A percentile compares a stretch with the other conserved stretches of the same genome.
Evolutionary conservation across 129 eudicot species (phyloP).

Genomic region (Dittrichia graveolens): DNA sequence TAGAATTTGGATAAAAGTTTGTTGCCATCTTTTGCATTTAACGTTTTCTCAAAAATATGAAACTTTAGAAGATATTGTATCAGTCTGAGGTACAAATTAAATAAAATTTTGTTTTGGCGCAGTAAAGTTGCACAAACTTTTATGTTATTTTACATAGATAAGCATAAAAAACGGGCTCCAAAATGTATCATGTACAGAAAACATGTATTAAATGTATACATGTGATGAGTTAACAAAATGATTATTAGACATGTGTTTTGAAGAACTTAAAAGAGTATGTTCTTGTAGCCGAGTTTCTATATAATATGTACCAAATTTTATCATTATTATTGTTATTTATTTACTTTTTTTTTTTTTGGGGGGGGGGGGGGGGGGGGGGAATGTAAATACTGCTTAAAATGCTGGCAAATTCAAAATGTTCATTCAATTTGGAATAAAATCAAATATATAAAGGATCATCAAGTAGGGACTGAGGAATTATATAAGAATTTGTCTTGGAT

Average conservation of each 20-base stretch:
- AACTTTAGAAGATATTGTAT: neutral
- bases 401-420: neutral
- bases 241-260: neutral
- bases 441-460: neutral
- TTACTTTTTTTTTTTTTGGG: neutral
- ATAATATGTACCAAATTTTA: neutral
- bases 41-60: neutral
- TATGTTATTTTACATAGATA: neutral
- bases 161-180: too few species aligned
- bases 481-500: conserved; percentile 8
- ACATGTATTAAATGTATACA: conserved; percentile 15
- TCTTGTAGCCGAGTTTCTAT: neutral
- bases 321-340: too few species aligned
- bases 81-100: neutral
- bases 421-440: neutral
- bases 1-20: neutral
- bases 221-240: conserved; percentile 2
- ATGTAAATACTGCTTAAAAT: neutral
- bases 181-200: neutral
- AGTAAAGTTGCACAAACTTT: neutral
- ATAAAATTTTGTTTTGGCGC: neutral
- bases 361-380: too few species aligned
- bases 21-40: neutral
- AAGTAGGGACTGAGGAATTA: conserved; percentile 12
- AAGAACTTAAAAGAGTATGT: neutral